These are phyloP conservation scores for Sequoia sempervirens DNA, from an alignment of 75 land plant genomes.

Conservation along the genomic window DNA sequence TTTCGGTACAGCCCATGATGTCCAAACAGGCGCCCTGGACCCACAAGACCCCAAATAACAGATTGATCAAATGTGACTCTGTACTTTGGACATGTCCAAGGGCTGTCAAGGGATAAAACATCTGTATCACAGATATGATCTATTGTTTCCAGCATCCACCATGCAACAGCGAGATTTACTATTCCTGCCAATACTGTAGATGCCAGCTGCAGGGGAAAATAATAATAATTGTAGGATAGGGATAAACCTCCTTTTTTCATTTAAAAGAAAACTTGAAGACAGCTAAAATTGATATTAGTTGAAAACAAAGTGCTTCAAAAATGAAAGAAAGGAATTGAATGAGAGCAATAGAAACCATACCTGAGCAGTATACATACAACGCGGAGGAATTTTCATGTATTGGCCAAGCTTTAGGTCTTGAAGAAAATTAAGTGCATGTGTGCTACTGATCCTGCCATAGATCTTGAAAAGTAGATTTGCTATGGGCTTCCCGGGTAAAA, in stretches of 20 bases:
- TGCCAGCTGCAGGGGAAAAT: conserved; percentile 38
- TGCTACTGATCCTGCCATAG: conserved; percentile 82
- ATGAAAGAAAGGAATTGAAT: neutral
- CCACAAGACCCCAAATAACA: conserved; percentile 78
- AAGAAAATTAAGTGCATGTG: conserved; percentile 79
- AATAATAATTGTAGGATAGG: neutral
- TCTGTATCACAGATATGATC: conserved; percentile 70
- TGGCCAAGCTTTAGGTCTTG: conserved; percentile 91
- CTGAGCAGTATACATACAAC: conserved; percentile 94
- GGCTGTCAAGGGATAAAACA: conserved; percentile 12
- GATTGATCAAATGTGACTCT: conserved; percentile 81
- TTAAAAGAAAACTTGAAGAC: neutral
- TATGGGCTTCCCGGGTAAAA: conserved; percentile 81
- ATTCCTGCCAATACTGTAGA: conserved; percentile 75
- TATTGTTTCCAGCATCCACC: conserved; percentile 83
- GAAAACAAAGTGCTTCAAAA: neutral
- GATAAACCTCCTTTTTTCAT: neutral
- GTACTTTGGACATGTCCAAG: conserved; percentile 17
- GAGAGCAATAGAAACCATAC: conserved; percentile 17
- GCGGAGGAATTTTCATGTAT: conserved; percentile 94
- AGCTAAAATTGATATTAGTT: neutral
- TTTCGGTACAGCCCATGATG: conserved; percentile 58
- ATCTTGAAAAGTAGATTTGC: conserved; percentile 91
- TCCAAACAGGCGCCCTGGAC: conserved; percentile 69
- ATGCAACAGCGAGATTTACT: conserved; percentile 70